Base-by-base conservation (phyloP, 805 yeast genomes). In the Nadsonia fulvescens region DNA sequence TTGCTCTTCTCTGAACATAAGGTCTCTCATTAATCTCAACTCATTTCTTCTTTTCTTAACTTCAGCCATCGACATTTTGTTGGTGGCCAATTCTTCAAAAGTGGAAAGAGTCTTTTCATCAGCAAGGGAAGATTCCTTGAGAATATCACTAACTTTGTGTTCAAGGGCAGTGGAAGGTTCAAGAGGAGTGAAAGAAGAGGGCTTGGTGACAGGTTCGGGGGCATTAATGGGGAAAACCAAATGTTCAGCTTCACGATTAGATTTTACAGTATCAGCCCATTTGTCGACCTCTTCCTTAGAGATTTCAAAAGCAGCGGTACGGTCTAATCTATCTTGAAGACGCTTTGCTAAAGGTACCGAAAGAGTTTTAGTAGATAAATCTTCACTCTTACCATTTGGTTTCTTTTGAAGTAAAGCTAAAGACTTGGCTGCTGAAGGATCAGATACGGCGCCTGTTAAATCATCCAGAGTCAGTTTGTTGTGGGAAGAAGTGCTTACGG, bases 1-100 rank as follows among this genome's bases (percentile, higher is more conserved):
- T 44, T 72, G 66, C 54, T 86, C 95, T 42, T 86, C 95, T 41
- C 96, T 64, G 56, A 82, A 89, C 93, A 86, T 79, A 35, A 86
- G 63, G 46, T 89, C 98, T 36, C 98, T 66, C 94, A 82, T 81
- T 43, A 76, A 53, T 38, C 96, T 66, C 38, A 86, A 60, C 51
- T 86, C 93, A 32, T 68, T 66, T 5, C 89, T 73, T 32, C 91
- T 63, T 45, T 70, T 68, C 29, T 57, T 54, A 54, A 86, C 53
- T 26, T 89, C 96, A 33, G 76, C 91, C 14, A 72, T 65, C 1
- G 89, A 62, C 48, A 86, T 53, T 42, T 74, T 72, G 2, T 93
- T 82, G 2, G 77, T 68, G 5, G 78, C 83, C 18, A 81, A 63
- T 28, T 83, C 78, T 48, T 86, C 95, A 49, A 82, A 83, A 4